Evolutionary conservation across 225 moss, liverwort and hornwort genomes (phyloP), one percentile per base, ranked within the genome.

Genomic region (Physcomitrellopsis africana): DNA sequence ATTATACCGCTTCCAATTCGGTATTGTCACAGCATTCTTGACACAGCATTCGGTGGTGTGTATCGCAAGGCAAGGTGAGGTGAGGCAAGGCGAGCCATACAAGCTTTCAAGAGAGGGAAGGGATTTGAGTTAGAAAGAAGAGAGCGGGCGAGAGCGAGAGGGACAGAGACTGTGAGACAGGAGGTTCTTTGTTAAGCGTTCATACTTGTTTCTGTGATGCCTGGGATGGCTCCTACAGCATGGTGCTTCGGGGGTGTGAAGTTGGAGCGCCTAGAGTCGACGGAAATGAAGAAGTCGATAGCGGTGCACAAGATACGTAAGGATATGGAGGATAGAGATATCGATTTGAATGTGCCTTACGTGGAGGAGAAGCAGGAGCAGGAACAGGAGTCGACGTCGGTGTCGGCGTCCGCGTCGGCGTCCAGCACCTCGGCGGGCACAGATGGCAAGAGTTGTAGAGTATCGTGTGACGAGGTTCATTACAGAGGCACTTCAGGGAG

Each of bases 161-260:
- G 3, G 11, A 13, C 0, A 10, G 9, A 17, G 66, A 48, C 46
- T 1, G 37, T 10, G 20, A 52, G 56, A 56, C 42, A 54, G 77
- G 42, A 20, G 16, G 4, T 9, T 0, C 3, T 4, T 32, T 60
- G 22, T 3, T 12, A 5, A 12, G 27, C 0, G 29, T 2, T 26
- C 7, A 27, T 23, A 27, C 12, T 60, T 26, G 26, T 1, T 3
- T 10, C 15, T 66, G 54, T 71, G 72, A 86, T 86, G 86, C 86
- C 86, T 86, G 86, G 83, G 69, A 86, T 86, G 83, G 83, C 83
- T 54, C 85, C 85, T 7, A 45, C 82, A 61, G 19, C 79, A 60
- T 80, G 82, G 85, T 23, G 56, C 15, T 51, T 73, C 7, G 29
- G 53, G 11, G 68, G 17, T 20, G 79, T 76, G 51, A 80, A 80